A percentile compares a stretch with the other conserved stretches of the same genome.
These are phyloP conservation scores for Phialophora verrucosa DNA, from an alignment of 2,329 filamentous ascomycete species.

Conservation along the genomic window DNA sequence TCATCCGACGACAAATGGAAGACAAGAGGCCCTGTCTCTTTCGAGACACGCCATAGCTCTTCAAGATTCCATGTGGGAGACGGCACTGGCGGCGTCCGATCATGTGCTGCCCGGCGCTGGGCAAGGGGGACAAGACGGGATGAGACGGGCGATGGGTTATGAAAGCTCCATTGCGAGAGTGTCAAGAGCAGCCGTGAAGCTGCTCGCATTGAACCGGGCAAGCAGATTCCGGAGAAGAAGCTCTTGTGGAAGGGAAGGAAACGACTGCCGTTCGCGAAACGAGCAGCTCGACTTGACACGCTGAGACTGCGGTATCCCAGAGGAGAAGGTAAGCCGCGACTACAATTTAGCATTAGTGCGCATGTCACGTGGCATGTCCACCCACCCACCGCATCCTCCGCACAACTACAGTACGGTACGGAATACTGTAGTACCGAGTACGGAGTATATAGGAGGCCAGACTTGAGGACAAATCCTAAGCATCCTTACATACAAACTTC, in stretches of 20 bases:
- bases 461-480: too few relatives aligned
- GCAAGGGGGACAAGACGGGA: not conserved
- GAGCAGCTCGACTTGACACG: not conserved
- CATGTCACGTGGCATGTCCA: too few relatives aligned
- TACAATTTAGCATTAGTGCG: not conserved
- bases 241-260: not conserved
- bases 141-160: conserved; percentile 1
- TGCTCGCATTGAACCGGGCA: conserved; percentile 29
- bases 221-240: not conserved
- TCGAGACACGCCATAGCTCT: conserved; percentile 28
- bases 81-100: not conserved
- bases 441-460: too few relatives aligned
- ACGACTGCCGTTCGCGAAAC: not conserved
- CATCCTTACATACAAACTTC: too few relatives aligned
- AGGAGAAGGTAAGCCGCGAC: not conserved
- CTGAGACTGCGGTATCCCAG: too few relatives aligned
- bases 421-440: too few relatives aligned
- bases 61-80: conserved; percentile 24
- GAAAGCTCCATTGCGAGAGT: conserved; percentile 6
- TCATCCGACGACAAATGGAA: conserved; percentile 73
- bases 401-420: too few relatives aligned
- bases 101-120: not conserved
- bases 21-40: conserved; percentile 58
- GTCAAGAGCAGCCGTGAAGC: conserved; percentile 21
- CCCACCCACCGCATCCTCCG: too few relatives aligned